phyloP scores from a whole-genome alignment of 768 basidiomycete species.

The Termitomyces sp. region DNA sequence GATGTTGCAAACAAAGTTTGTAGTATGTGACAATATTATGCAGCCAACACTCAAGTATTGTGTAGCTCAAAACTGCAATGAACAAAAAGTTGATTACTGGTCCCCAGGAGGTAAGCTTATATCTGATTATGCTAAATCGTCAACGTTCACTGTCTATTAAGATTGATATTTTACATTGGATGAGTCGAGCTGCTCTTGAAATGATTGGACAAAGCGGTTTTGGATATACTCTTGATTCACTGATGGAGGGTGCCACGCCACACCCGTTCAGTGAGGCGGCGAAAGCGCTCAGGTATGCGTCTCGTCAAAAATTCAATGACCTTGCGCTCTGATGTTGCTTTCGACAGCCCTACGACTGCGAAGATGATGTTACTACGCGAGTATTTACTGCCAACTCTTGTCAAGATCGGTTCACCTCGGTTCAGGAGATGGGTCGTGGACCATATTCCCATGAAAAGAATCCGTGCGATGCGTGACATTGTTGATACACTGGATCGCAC shows the following conservation, averaged over 20 bases:
- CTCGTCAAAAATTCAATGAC: background rate
- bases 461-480: slow-evolving; percentile 13
- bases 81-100: slow-evolving; percentile 4
- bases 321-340: background rate
- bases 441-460: slow-evolving; percentile 10
- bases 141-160: background rate
- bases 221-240: slow-evolving; percentile 18
- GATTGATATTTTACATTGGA: slow-evolving; percentile 22
- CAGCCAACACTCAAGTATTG: background rate
- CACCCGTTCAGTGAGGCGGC: slow-evolving; percentile 17
- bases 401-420: slow-evolving; percentile 16
- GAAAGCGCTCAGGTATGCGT: slow-evolving; percentile 7
- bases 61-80: slow-evolving; percentile 8
- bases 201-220: slow-evolving; percentile 20
- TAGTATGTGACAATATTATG: background rate
- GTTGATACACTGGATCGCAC: slow-evolving; percentile 16
- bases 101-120: slow-evolving; percentile 10
- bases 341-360: slow-evolving; percentile 8
- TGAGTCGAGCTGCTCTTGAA: slow-evolving; percentile 18
- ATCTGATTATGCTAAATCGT: background rate
- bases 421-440: slow-evolving; percentile 17
- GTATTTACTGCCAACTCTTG: slow-evolving; percentile 12
- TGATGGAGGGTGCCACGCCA: slow-evolving; percentile 10
- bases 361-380: slow-evolving; percentile 9
- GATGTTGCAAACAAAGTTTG: slow-evolving; percentile 18